phyloP scores from a whole-genome alignment of 1,284 basidiomycete species.

The Paramarasmius palmivorus region DNA sequence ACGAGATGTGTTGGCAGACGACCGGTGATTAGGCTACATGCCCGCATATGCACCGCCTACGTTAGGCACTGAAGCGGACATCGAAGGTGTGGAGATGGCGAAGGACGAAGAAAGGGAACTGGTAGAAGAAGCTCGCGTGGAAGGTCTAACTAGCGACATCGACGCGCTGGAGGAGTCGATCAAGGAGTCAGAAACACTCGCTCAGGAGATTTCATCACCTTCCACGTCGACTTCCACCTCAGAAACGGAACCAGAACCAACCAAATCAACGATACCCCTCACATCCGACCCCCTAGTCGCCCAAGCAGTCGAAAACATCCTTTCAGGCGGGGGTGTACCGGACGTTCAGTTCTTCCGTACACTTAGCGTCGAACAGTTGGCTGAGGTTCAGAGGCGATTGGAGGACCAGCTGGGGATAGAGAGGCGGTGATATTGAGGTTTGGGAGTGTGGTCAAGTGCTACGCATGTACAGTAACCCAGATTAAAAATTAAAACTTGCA shows the following conservation, averaged over 20 bases:
- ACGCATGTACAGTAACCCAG: too few relatives aligned
- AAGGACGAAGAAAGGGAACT: neutral
- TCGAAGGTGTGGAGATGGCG: neutral
- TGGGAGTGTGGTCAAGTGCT: too few relatives aligned
- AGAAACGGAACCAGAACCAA: neutral
- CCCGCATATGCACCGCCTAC: slow-evolving; percentile 24
- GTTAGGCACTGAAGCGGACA: slow-evolving; percentile 9
- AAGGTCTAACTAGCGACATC: neutral
- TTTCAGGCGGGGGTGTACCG: neutral
- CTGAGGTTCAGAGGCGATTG: neutral
- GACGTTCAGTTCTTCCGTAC: neutral
- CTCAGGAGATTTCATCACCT: neutral
- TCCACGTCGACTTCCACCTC: neutral
- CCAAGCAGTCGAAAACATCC: neutral
- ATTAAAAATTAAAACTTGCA: too few relatives aligned
- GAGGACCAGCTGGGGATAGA: too few relatives aligned
- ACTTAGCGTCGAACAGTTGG: neutral
- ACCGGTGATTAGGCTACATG: slow-evolving; percentile 29
- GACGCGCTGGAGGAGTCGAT: neutral
- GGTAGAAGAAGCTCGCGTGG: neutral
- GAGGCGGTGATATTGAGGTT: too few relatives aligned
- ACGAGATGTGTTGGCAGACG: slow-evolving; percentile 26
- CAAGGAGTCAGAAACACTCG: neutral
- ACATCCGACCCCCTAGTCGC: neutral
- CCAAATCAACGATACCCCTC: neutral